Base-by-base conservation (phyloP, 2,329 filamentous ascomycete genomes). In the Onygena corvina region DNA sequence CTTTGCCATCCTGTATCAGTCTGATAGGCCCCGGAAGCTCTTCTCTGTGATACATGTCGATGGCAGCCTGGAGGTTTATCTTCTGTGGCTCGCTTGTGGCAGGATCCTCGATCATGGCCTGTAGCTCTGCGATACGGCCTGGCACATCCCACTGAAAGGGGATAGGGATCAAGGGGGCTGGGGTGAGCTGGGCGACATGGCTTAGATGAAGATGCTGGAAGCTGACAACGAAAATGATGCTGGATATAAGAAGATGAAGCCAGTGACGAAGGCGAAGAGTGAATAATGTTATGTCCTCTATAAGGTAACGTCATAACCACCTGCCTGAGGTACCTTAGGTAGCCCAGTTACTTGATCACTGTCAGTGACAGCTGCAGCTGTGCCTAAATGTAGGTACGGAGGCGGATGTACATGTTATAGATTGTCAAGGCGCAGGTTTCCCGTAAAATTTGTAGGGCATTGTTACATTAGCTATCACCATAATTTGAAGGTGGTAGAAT, bases 1-100 rank as follows among this genome's bases (percentile, higher is more conserved):
- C 49, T 45, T 51, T 53, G 42, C 46, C 49, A 27, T 51, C 49
- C 31, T 53, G 52, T 20, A 53, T 51, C 16, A 29, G 33, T 42
- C 21, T 35, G 31, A 51, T 42, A 3, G 9, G 34, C 48, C 49
- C 49, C 49, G 52, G 47, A 16, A 53, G 52, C 27, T 51, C 44
- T 31, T 49, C 48, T 51, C 20, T 20, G 30, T 51, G 33, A 47
- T 51, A 53, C 25, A 49, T 33, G 21, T 53, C 36, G 42, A 51
- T 51, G 35, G 52, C 49, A 18, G 49, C 23, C 25, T 51, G 51
- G 33, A 53, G 48, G 30, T 53, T 51, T 47, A 29, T 25, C 46
- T 51, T 53, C 34, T 53, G 52, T 33, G 35, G 16, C 34, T 53
- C 49, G 18, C 21, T 47, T 2, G 49, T 51, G 34, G 40, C 30